Conservation (phyloP, 192 early-diverging fungal species). For the Mortierella alpina region DNA sequence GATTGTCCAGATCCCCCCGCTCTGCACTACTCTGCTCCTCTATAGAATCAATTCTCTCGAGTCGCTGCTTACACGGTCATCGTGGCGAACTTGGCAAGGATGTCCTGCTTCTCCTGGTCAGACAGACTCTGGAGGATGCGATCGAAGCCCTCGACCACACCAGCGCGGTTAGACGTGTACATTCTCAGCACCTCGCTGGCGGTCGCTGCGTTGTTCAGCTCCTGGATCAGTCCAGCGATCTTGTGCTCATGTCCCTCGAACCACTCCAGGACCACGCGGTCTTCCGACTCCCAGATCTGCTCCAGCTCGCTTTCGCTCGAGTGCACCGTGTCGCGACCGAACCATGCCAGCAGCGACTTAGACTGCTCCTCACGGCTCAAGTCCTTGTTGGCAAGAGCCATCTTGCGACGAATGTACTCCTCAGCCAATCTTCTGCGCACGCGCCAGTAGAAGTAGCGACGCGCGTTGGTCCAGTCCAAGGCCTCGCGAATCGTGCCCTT, state of each 20-base stretch:
- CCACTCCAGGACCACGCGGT: conserved; percentile 69
- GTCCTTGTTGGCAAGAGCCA: conserved; percentile 58
- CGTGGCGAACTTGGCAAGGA: conserved; percentile 44
- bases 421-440: conserved; percentile 85
- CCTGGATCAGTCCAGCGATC: conserved; percentile 52
- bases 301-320: conserved; percentile 41
- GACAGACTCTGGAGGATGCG: conserved; percentile 45
- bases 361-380: conserved; percentile 66
- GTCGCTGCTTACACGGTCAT: conserved; percentile 27
- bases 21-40: background rate
- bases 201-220: conserved; percentile 20
- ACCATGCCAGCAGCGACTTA: conserved; percentile 72
- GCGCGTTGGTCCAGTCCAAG: conserved; percentile 82
- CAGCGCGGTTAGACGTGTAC: conserved; percentile 49
- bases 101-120: conserved; percentile 51
- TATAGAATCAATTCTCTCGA: background rate
- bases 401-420: conserved; percentile 74
- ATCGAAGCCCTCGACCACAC: conserved; percentile 53
- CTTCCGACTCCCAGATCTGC: conserved; percentile 66
- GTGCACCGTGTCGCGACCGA: conserved; percentile 60
- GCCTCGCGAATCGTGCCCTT: conserved; percentile 89
- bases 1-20: too few relatives aligned
- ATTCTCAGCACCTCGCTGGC: conserved; percentile 41
- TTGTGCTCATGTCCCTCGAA: conserved; percentile 60
- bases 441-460: conserved; percentile 94